Conservation (phyloP, 1,284 basidiomycete genomes). For the Laetiporus sulphureus region DNA sequence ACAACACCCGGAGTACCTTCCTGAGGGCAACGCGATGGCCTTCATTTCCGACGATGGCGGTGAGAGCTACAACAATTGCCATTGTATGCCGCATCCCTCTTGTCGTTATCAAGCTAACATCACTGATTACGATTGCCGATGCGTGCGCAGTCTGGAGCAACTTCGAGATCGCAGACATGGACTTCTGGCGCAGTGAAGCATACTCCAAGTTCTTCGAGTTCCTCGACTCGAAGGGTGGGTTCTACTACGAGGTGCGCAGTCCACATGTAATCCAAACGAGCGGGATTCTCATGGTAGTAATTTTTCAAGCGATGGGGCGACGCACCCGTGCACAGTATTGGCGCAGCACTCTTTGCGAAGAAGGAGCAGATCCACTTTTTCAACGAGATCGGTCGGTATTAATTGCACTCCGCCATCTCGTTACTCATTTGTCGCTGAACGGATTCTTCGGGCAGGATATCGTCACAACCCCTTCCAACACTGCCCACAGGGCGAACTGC, state of each 20-base stretch:
- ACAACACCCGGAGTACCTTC: slow-evolving; percentile 48
- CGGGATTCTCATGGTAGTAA: too few species aligned
- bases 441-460: slow-evolving; percentile 25
- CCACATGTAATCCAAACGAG: too few species aligned
- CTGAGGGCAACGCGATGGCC: slow-evolving; percentile 52
- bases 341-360: slow-evolving; percentile 52
- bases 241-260: slow-evolving; percentile 62
- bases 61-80: slow-evolving; percentile 61
- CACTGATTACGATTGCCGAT: background rate
- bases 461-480: slow-evolving; percentile 47
- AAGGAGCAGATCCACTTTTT: slow-evolving; percentile 65
- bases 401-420: background rate
- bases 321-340: slow-evolving; percentile 70
- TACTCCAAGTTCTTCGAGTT: slow-evolving; percentile 67
- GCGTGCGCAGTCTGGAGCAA: slow-evolving; percentile 51
- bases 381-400: slow-evolving; percentile 34
- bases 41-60: slow-evolving; percentile 63
- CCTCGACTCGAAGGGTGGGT: slow-evolving; percentile 63
- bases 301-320: slow-evolving; percentile 63
- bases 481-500: slow-evolving; percentile 40
- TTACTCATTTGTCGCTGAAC: background rate
- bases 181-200: slow-evolving; percentile 60
- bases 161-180: slow-evolving; percentile 65
- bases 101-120: background rate
- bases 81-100: slow-evolving; percentile 39